A percentile compares a stretch with the other conserved stretches of the same genome.
Conservation (phyloP, 208 protist species). For the Blastocrithidia nonstop region DNA sequence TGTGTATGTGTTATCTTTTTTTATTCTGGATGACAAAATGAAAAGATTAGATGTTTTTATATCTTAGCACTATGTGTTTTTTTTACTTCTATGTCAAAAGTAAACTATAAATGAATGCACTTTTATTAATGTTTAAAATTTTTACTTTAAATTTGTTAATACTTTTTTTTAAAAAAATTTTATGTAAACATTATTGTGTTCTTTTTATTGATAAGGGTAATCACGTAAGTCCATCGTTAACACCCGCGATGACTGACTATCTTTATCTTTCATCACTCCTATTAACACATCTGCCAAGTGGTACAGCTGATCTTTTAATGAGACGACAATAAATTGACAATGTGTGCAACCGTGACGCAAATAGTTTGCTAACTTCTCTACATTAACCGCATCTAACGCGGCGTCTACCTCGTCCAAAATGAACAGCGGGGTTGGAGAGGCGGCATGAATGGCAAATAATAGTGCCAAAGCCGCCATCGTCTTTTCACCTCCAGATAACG, state of each 20-base stretch:
- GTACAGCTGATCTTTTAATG: slow-evolving; percentile 96
- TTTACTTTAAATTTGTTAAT: no score
- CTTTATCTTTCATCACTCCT: slow-evolving; percentile 91
- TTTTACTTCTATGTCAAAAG: no score
- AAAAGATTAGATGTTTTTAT: no score
- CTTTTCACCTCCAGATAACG: slow-evolving; percentile 97
- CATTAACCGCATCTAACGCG: slow-evolving; percentile 95
- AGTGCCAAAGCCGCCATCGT: slow-evolving; percentile 97
- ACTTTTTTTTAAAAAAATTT: no score
- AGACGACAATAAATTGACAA: slow-evolving; percentile 96
- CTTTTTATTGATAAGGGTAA: slow-evolving; percentile 46
- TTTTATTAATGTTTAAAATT: no score
- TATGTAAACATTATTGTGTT: no score
- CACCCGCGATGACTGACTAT: slow-evolving; percentile 56
- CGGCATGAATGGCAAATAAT: slow-evolving; percentile 95
- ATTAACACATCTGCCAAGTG: slow-evolving; percentile 88
- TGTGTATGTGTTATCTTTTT: no score
- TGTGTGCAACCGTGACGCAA: slow-evolving; percentile 60
- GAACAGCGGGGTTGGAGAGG: slow-evolving; percentile 96
- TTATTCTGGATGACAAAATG: no score
- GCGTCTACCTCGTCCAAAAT: slow-evolving; percentile 99
- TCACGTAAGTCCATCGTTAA: slow-evolving; percentile 82
- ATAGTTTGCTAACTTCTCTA: slow-evolving; percentile 91
- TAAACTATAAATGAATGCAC: no score
- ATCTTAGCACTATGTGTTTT: no score